phyloP scores from a whole-genome alignment of 2,329 filamentous ascomycete species.

The Blastomyces parvus region DNA sequence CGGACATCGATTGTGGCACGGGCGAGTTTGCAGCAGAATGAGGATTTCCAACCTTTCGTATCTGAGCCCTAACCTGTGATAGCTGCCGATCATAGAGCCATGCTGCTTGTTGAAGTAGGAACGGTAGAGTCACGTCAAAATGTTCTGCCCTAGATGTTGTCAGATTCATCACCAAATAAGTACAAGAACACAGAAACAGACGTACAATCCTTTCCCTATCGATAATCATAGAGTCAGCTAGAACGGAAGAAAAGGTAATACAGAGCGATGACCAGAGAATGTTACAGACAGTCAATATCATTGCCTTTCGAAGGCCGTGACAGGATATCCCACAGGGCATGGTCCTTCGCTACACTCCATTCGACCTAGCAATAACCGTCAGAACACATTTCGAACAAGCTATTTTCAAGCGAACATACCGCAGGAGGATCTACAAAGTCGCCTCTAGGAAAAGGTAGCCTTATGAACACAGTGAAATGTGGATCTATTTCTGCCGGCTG shows the following conservation, averaged over 20 bases:
- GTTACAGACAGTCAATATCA: conserved; percentile 69
- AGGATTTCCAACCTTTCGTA: conserved; percentile 53
- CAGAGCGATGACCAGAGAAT: neutral
- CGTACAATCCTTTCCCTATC: conserved; percentile 66
- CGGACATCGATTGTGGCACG: conserved; percentile 34
- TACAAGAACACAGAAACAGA: neutral
- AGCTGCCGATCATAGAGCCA: conserved; percentile 89
- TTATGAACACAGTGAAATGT: conserved; percentile 64
- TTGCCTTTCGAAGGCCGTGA: conserved; percentile 68
- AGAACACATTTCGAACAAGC: conserved; percentile 9
- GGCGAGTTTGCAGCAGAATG: conserved; percentile 37
- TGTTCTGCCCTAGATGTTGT: conserved; percentile 49
- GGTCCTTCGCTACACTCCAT: conserved; percentile 82
- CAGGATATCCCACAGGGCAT: conserved; percentile 79
- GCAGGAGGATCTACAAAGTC: conserved; percentile 85
- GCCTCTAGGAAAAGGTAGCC: conserved; percentile 78
- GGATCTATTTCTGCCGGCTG: conserved; percentile 9
- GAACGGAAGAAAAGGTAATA: neutral
- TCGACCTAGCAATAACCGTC: conserved; percentile 51
- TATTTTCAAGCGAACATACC: conserved; percentile 42
- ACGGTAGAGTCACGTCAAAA: conserved; percentile 78
- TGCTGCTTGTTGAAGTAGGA: conserved; percentile 84
- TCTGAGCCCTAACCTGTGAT: conserved; percentile 80
- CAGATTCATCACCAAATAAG: neutral
- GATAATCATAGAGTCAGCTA: conserved; percentile 4